phyloP scores from a whole-genome alignment of 148 eudicot genomes.

The Bassia scoparia region DNA sequence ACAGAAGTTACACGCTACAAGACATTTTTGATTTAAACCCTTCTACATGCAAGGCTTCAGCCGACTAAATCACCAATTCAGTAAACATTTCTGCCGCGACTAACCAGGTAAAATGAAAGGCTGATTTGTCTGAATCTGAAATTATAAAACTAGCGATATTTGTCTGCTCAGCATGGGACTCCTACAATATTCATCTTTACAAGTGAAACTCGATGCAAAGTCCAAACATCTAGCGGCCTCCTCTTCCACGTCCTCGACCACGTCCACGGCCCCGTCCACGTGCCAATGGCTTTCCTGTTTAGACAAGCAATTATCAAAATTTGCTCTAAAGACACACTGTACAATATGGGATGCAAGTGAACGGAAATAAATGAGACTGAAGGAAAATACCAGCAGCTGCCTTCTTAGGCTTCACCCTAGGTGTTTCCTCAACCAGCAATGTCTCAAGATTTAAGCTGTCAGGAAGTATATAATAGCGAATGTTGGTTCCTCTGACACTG shows the following conservation, averaged over 20 bases:
- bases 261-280: constrained; percentile 68
- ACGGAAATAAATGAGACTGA: neutral
- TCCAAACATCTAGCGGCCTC: neutral
- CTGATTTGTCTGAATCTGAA: neutral
- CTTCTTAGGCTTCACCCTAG: constrained; percentile 62
- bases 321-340: neutral
- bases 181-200: constrained; percentile 7
- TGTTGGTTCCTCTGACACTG: constrained; percentile 64
- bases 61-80: too few species aligned
- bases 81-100: too few species aligned
- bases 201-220: neutral
- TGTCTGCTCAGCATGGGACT: neutral
- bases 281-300: constrained; percentile 47
- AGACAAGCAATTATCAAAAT: too few species aligned
- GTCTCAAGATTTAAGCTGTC: constrained; percentile 71
- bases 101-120: neutral
- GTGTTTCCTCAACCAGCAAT: constrained; percentile 61
- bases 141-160: neutral
- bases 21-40: too few species aligned
- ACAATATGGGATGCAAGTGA: neutral
- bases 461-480: constrained; percentile 65
- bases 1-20: too few species aligned
- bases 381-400: constrained; percentile 48
- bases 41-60: too few species aligned
- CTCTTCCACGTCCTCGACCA: constrained; percentile 65